Evolutionary conservation across 768 basidiomycete species (phyloP), one percentile per base, ranked within the genome.

Genomic region (Leccinum subgranulosum): DNA sequence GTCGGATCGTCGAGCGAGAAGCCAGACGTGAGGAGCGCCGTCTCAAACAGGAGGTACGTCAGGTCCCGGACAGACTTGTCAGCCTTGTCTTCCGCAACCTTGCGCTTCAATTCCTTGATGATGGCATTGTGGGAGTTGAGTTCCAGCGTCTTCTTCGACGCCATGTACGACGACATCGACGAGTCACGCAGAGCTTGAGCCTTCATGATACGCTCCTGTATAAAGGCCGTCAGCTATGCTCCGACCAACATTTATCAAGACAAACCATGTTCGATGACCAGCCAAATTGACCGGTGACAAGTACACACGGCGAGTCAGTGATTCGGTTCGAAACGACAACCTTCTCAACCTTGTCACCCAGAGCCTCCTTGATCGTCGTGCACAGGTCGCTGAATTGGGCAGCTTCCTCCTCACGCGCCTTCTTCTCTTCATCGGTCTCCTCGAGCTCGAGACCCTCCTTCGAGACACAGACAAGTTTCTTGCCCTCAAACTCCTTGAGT

Each of bases 331-430:
- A 98, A 64, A 98, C 81, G 61, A 96, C 84, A 23, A 99, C 96
- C 83, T 99, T 99, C 84, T 99, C 97, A 62, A 99, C 95, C 83
- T 95, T 96, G 77, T 98, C 96, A 58, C 96, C 95, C 59, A 99
- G 94, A 56, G 91, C 92, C 68, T 99, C 96, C 85, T 98, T 99
- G 81, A 98, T 92, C 61, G 89, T 86, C 60, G 89, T 81, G 85
- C 93, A 95, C 57, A 99, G 84, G 60, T 94, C 93, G 68, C 84
- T 82, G 79, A 84, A 98, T 64, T 87, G 86, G 58, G 86, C 78
- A 25, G 81, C 84, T 76, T 96, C 93, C 60, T 86, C 84, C 81
- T 98, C 96, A 51, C 92, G 91, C 11, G 70, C 76, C 69, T 82
- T 83, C 87, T 98, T 99, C 85, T 98, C 96, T 65, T 96, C 96